Base-by-base conservation (phyloP, 225 moss, liverwort and hornwort genomes). In the Marchantia polymorpha region DNA sequence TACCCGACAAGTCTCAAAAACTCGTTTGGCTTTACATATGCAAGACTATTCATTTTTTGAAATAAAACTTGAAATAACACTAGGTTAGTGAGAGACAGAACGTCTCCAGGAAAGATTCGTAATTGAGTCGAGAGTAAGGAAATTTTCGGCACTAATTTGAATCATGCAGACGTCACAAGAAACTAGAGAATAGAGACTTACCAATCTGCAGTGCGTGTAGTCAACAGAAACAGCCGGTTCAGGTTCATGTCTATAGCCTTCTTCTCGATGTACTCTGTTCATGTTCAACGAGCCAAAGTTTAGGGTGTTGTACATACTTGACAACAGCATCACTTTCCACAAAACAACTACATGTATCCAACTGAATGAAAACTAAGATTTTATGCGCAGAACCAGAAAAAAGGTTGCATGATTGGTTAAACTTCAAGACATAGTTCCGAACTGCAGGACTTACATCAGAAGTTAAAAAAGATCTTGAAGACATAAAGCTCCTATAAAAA, bases 171-270 rank as follows among this genome's bases (percentile, higher is more conserved):
- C 61, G 16, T 61, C 3, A 39, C 2, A 7, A 19, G n/a, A 70
- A 54, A 15, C 53, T n/a, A 27, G 14, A 61, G 19, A 39, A 27
- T 12, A 47, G 46, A 49, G 8, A 19, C 14, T 64, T 55, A 96
- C 93, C 96, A 93, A 77, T 96, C 93, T 79, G 96, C 93, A 64
- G 93, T 94, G 71, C 92, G 93, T 52, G 95, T 95, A 52, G 95
- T 95, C 76, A 93, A 88, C 60, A 95, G 89, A 52, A 93, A 95
- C 51, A 93, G 86, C 49, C 85, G 86, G 78, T 87, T 75, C 23
- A 95, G 83, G 29, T 89, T 91, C 86, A 92, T 71, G 76, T 79
- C 90, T 69, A 69, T 83, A 17, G 95, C 95, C 84, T 88, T 93
- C 82, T 87, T 90, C 85, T 94, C 92, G 12, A 93, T 81, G 82